Evolutionary conservation across 1,284 basidiomycete species (phyloP).

Genomic region (Sanghuangporus sanghuang): DNA sequence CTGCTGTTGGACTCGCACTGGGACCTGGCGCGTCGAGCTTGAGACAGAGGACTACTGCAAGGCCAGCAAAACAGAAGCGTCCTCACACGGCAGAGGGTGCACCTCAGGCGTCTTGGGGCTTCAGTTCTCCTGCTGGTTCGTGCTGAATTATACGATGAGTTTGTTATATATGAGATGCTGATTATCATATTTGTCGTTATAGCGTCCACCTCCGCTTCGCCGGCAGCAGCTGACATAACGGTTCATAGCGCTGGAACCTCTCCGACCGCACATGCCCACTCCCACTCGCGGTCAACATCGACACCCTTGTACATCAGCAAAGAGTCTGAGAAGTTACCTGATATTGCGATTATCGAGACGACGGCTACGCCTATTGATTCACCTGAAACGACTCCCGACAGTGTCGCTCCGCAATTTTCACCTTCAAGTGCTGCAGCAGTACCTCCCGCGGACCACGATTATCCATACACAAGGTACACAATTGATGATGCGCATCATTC

Average conservation of each 20-base stretch:
- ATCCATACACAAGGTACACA: not conserved
- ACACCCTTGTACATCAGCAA: not conserved
- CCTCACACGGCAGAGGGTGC: slow-evolving; percentile 28
- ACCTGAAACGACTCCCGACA: slow-evolving; percentile 8
- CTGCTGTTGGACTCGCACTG: not conserved
- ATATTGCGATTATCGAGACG: slow-evolving; percentile 30
- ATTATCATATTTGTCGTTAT: not conserved
- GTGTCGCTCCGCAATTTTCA: not conserved
- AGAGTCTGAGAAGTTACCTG: slow-evolving; percentile 14
- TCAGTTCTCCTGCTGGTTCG: not conserved
- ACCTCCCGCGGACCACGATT: not conserved
- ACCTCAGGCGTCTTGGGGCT: slow-evolving; percentile 3
- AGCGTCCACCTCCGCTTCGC: not conserved
- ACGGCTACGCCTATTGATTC: slow-evolving; percentile 17
- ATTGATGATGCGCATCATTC: slow-evolving; percentile 2
- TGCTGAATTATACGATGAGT: not conserved
- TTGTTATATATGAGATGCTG: not conserved
- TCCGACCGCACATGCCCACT: not conserved
- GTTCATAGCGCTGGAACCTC: not conserved
- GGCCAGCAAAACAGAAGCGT: slow-evolving; percentile 21
- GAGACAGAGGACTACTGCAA: not conserved
- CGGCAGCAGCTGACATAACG: not conserved
- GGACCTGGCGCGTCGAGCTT: slow-evolving; percentile 14
- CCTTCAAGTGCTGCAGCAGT: not conserved
- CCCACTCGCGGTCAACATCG: slow-evolving; percentile 1